Percentiles rank a stretch among this genome's conserved stretches.
phyloP scores from a whole-genome alignment of 257 asterid genomes.

The Cynanchum wilfordii region DNA sequence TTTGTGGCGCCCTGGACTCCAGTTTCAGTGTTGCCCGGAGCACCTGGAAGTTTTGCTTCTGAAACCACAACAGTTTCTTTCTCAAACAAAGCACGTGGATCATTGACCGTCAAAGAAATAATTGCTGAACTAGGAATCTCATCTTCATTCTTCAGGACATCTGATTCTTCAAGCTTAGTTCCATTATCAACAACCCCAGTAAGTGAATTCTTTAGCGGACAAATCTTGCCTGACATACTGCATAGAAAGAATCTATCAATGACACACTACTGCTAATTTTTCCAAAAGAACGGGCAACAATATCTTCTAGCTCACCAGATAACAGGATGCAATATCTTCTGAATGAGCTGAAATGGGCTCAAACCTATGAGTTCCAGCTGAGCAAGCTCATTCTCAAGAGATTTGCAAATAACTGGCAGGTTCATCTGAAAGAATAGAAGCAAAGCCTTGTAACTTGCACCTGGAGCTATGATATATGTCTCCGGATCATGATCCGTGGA shows the following conservation, averaged over 20 bases:
- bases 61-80: slow-evolving; percentile 20
- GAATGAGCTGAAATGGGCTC: slow-evolving; percentile 55
- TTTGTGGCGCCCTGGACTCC: slow-evolving; percentile 21
- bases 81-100: slow-evolving; percentile 51
- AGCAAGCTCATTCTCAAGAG: slow-evolving; percentile 75
- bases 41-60: slow-evolving; percentile 28
- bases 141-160: slow-evolving; percentile 28
- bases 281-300: slow-evolving; percentile 13
- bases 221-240: slow-evolving; percentile 36
- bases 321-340: slow-evolving; percentile 57
- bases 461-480: neutral
- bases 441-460: neutral
- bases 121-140: slow-evolving; percentile 41
- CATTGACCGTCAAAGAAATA: slow-evolving; percentile 52
- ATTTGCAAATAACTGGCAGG: slow-evolving; percentile 40
- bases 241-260: slow-evolving; percentile 18
- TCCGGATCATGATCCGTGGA: neutral
- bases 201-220: slow-evolving; percentile 29
- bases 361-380: slow-evolving; percentile 73
- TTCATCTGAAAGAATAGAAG: slow-evolving; percentile 44
- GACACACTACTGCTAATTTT: slow-evolving; percentile 12
- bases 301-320: slow-evolving; percentile 39
- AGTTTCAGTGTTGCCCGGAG: slow-evolving; percentile 25
- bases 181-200: slow-evolving; percentile 22
- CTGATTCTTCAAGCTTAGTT: slow-evolving; percentile 18